These are phyloP conservation scores for Tausonia pullulans DNA, from an alignment of 1,284 basidiomycete genomes.

Conservation along the genomic window DNA sequence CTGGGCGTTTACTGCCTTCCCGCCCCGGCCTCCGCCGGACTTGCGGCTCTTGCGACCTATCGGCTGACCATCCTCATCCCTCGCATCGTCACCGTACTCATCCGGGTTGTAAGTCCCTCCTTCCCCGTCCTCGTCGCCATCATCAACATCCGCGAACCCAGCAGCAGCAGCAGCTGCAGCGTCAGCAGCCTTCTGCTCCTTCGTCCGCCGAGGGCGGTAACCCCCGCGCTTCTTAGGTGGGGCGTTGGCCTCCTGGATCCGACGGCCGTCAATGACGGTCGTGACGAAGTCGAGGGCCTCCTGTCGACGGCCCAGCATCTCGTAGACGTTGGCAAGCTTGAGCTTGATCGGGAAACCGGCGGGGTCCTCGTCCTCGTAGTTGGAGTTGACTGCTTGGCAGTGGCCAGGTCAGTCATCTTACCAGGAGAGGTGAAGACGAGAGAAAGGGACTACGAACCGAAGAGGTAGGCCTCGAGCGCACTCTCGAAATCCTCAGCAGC, in stretches of 20 bases:
- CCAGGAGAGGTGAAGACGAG: background rate
- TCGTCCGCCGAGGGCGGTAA: no score
- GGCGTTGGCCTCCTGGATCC: slow-evolving; percentile 15
- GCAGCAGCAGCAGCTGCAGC: no score
- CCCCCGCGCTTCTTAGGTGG: background rate
- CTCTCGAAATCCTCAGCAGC: slow-evolving; percentile 59
- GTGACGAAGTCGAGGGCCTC: slow-evolving; percentile 11
- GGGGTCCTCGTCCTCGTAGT: slow-evolving; percentile 32
- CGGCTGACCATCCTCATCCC: no score
- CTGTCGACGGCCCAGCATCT: slow-evolving; percentile 33
- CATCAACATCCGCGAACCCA: no score
- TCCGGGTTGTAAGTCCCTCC: no score
- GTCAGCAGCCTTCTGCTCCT: no score
- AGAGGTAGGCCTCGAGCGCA: slow-evolving; percentile 70
- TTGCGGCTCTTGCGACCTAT: no score
- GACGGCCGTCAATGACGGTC: no score
- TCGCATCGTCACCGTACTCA: no score
- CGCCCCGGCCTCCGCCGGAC: no score
- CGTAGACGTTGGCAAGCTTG: slow-evolving; percentile 80
- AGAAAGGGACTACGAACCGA: slow-evolving; percentile 43
- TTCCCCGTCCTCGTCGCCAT: no score
- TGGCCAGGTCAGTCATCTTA: background rate
- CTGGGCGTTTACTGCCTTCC: background rate
- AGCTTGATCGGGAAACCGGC: slow-evolving; percentile 69
- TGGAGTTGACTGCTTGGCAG: background rate